A percentile compares a stretch with the other conserved stretches of the same genome.
Conservation (phyloP, 2,329 filamentous ascomycete genomes). For the Neoarthrinium moseri region DNA sequence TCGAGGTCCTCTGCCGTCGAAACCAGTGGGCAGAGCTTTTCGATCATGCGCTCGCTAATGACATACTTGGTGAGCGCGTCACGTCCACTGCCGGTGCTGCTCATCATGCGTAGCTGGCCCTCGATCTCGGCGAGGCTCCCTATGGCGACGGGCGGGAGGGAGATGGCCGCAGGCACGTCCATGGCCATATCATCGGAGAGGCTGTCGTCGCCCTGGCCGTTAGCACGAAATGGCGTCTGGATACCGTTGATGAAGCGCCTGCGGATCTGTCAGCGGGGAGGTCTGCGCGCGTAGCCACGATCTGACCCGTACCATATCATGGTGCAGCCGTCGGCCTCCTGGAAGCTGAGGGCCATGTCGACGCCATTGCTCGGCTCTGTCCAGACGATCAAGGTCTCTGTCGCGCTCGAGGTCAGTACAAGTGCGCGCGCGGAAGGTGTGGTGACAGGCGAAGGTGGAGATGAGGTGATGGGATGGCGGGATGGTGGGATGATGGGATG, state of each 20-base stretch:
- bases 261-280: constrained; percentile 5
- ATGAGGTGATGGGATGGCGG: too few relatives aligned
- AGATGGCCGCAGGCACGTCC: constrained; percentile 69
- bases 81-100: constrained; percentile 70
- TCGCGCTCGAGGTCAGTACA: too few relatives aligned
- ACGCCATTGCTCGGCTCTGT: constrained; percentile 80
- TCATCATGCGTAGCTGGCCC: constrained; percentile 76
- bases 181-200: constrained; percentile 83
- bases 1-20: constrained; percentile 89
- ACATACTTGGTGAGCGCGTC: constrained; percentile 88
- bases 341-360: constrained; percentile 98
- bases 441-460: too few relatives aligned
- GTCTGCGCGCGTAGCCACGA: constrained; percentile 11
- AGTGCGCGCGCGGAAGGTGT: too few relatives aligned
- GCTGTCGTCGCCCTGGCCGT: constrained; percentile 76
- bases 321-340: constrained; percentile 92
- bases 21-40: constrained; percentile 82
- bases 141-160: constrained; percentile 77
- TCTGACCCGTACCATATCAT: constrained; percentile 72
- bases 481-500: too few relatives aligned
- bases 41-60: constrained; percentile 81
- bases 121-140: constrained; percentile 83
- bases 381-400: constrained; percentile 98
- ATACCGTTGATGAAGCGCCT: constrained; percentile 91
- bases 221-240: constrained; percentile 68